Evolutionary conservation across 2,329 filamentous ascomycete genomes (phyloP).

Genomic region (Sporothrix euskadiensis): DNA sequence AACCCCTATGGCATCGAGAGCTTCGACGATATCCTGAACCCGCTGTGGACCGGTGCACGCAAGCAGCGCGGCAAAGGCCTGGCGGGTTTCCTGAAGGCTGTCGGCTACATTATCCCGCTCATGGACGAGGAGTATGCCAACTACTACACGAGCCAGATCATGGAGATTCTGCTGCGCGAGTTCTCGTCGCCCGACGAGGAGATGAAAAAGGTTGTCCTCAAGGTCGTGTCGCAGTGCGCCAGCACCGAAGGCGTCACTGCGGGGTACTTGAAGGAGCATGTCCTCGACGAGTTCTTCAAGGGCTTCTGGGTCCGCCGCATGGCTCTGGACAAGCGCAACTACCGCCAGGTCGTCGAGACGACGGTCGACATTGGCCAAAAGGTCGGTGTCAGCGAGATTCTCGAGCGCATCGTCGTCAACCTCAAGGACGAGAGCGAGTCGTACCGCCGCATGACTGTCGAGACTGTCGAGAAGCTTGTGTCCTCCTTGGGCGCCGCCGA

Average conservation of each 20-base stretch:
- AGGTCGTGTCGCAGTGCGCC: constrained; percentile 94
- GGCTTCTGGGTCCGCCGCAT: constrained; percentile 97
- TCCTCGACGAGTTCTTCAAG: constrained; percentile 96
- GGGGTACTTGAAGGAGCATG: constrained; percentile 90
- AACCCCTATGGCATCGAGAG: constrained; percentile 99
- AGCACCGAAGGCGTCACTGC: constrained; percentile 93
- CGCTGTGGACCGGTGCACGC: constrained; percentile 91
- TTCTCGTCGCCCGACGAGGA: constrained; percentile 97
- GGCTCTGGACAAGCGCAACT: constrained; percentile 96
- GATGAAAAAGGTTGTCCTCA: constrained; percentile 99
- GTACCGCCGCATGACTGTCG: constrained; percentile 98
- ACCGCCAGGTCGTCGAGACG: constrained; percentile 95
- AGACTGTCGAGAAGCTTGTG: constrained; percentile 95
- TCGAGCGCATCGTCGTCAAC: constrained; percentile 90
- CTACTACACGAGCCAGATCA: constrained; percentile 97
- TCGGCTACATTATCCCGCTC: constrained; percentile 95
- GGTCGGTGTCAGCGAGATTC: constrained; percentile 93
- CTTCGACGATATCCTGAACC: constrained; percentile 96
- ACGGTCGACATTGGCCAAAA: constrained; percentile 97
- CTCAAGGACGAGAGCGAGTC: constrained; percentile 97
- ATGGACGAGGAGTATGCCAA: constrained; percentile 99
- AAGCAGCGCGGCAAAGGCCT: constrained; percentile 97
- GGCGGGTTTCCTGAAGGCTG: constrained; percentile 93
- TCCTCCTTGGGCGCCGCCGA: constrained; percentile 91
- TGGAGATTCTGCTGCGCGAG: constrained; percentile 95